Base-by-base conservation (phyloP, 768 basidiomycete genomes). In the Calvatia gigantea region DNA sequence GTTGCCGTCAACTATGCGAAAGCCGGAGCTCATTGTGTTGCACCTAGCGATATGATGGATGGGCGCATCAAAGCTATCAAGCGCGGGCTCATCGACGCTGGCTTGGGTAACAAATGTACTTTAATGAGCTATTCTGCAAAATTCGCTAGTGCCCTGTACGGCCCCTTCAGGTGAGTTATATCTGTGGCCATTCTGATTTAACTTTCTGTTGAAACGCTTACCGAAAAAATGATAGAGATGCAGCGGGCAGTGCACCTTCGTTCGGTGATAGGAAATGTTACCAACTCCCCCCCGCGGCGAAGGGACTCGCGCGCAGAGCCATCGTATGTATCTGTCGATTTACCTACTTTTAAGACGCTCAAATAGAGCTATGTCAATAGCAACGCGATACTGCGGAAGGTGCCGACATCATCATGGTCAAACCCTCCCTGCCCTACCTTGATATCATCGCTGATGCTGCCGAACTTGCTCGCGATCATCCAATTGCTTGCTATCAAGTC, bases 1-100 rank as follows among this genome's bases (percentile, higher is more conserved):
- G 95, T 99, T 23, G 94, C 97, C 0, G 76, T 98, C 43, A 85
- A 81, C 65, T 99, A 99, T 61, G 97, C 95, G 0, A 76, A 79
- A 51, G 97, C 97, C 0, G 97, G 97, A n/a, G 97, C 94, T 1
- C 93, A 98, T 69, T 94, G 94, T 65, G 95, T 99, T 55, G 97
- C 97, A 1, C 97, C 97, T 6, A 97, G 94, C 65, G 97, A 98
- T 70, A 99, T 99, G 97, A 98, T 98, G 94, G 97, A 99, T 67
- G 97, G 96, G 0, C 79, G 96, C 17, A 85, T 99, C 60, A 84
- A 82, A 59, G 84, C 85, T 12, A 98, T 99, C 72, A 99, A 99
- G 69, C 77, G 83, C 33, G 81, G 78, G 2, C 75, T 99, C 53
- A 91, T 98, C 57, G 87, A 91, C 57, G 80, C 80, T 39, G 93